These are phyloP conservation scores for Fragilaria crotonensis DNA, from an alignment of 108 stramenopile species.

Conservation along the genomic window DNA sequence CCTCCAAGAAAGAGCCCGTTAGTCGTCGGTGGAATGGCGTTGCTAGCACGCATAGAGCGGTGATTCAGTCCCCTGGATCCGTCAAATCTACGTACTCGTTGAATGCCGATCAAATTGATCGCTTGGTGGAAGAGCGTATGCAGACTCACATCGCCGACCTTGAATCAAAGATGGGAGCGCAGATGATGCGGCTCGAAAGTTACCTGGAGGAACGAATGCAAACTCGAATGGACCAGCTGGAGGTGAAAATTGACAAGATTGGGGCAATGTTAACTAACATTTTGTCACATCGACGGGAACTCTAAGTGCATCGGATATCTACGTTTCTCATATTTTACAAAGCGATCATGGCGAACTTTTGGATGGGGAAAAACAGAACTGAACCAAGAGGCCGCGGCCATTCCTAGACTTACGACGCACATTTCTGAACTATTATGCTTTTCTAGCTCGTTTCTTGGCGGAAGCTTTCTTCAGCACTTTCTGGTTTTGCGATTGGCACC, in stretches of 20 bases:
- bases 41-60: no score
- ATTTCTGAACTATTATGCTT: no score
- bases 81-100: background rate
- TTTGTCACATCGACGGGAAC: background rate
- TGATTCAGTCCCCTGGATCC: background rate
- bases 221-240: slow-evolving; percentile 26
- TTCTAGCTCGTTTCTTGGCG: no score
- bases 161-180: slow-evolving; percentile 19
- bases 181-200: slow-evolving; percentile 21
- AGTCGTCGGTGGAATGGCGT: background rate
- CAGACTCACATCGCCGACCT: slow-evolving; percentile 16
- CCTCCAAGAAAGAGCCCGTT: background rate
- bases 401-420: no score
- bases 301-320: no score
- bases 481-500: no score
- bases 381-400: no score
- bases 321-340: no score
- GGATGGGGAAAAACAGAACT: no score
- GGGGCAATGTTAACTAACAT: background rate
- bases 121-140: slow-evolving; percentile 25
- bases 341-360: no score
- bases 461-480: no score
- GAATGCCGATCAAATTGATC: slow-evolving; percentile 8
- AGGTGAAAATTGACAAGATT: slow-evolving; percentile 14
- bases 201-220: slow-evolving; percentile 24